Base-by-base conservation (phyloP, 2,329 filamentous ascomycete genomes). In the Penicillium capsulatum region DNA sequence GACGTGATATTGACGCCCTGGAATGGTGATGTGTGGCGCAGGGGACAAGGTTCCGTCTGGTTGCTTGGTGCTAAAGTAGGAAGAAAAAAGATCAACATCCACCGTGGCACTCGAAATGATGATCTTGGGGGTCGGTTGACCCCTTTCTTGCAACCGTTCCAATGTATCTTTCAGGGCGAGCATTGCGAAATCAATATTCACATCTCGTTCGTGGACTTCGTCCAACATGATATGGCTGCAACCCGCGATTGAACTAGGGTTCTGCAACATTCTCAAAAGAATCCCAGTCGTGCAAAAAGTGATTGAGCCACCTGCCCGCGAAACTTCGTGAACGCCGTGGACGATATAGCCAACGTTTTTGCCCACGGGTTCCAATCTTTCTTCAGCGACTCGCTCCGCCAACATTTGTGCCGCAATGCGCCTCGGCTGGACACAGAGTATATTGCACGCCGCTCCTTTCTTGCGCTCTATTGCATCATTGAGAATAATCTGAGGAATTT, bases 401-500 rank as follows among this genome's bases (percentile, higher is more conserved):
- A 74, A 65, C 5, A 70, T 67, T 2, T 60, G 69, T 9, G 71
- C 71, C 16, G 71, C 72, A 31, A 74, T 68, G 8, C 70, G 63
- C 31, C 71, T 63, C 17, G 71, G 71, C 39, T 75, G 72, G 4
- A 73, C 71, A 45, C 72, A 74, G 6, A 76, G 63, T 36, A 76
- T 64, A 40, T 71, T 72, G 52, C 73, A 75, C 17, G 49, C 37
- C 4, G 60, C 63, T n/a, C 70, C 72, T 10, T 45, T 36, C 2
- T 63, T 65, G 4, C 47, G 42, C 5, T 55, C 47, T 31, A 71
- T 72, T 2, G 67, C 65, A 38, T 74, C 53, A n/a, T 76, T 71
- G 2, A 76, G 54, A 17, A 76, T 43, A n/a, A 76, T 71, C 44
- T 76, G 74, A n/a, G 74, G 72, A 7, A 76, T 63, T 53, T 76